These are phyloP conservation scores for Solanum ossicruentum DNA, from an alignment of 257 asterid species.

Conservation along the genomic window DNA sequence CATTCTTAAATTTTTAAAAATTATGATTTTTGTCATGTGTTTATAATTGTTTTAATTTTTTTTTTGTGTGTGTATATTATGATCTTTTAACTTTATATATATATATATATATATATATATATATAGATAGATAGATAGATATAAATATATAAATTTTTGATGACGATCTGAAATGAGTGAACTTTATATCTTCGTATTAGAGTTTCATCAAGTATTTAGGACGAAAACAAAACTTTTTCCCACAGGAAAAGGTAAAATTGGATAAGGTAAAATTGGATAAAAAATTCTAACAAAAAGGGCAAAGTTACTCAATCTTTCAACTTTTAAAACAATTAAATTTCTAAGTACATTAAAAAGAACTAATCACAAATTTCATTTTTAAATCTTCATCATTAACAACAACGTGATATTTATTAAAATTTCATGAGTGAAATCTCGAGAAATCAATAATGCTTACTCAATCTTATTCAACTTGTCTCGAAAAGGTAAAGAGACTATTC, in stretches of 20 bases:
- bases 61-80: no score
- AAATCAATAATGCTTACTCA: fast-evolving
- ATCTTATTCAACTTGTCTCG: fast-evolving
- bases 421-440: fast-evolving
- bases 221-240: fast-evolving
- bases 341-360: background rate
- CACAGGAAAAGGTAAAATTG: background rate
- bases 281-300: background rate
- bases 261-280: background rate
- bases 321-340: background rate
- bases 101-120: no score
- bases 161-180: background rate
- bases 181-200: background rate
- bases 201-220: background rate
- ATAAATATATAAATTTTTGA: no score
- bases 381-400: background rate
- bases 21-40: no score
- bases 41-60: no score
- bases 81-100: no score
- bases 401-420: background rate
- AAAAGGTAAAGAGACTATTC: background rate
- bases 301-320: background rate
- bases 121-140: no score
- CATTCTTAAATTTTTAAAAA: no score
- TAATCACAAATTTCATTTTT: background rate